phyloP scores from a whole-genome alignment of 495 filamentous ascomycete species.

The Lophium mytilinum region DNA sequence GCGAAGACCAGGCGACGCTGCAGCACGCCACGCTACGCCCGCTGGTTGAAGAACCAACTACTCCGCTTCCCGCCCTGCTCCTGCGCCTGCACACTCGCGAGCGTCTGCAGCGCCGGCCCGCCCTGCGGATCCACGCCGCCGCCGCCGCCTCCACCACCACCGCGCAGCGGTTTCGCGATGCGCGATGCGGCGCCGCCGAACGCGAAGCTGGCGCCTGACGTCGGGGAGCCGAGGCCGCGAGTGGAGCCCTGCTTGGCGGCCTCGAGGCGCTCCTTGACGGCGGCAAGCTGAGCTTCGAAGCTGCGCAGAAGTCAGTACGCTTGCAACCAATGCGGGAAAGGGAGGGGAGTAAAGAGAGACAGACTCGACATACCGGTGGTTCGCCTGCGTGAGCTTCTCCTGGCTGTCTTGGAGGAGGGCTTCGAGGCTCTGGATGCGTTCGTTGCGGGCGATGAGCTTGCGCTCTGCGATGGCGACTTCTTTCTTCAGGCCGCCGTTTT shows the following conservation, averaged over 20 bases:
- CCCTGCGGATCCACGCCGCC: neutral
- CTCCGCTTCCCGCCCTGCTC: conserved; percentile 24
- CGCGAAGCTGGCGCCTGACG: conserved; percentile 55
- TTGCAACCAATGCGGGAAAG: neutral
- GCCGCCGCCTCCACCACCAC: conserved; percentile 66
- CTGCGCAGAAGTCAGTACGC: conserved; percentile 38
- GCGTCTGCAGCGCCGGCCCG: conserved; percentile 17
- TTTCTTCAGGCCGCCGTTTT: conserved; percentile 94
- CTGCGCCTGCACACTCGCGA: conserved; percentile 27
- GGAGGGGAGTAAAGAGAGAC: conserved; percentile 4
- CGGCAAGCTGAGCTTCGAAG: conserved; percentile 93
- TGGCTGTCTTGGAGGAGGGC: conserved; percentile 89
- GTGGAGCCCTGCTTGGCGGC: conserved; percentile 86
- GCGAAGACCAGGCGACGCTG: no score
- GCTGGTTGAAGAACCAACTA: conserved; percentile 37
- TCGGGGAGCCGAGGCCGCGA: conserved; percentile 59
- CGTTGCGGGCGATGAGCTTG: conserved; percentile 91
- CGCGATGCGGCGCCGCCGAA: conserved; percentile 65
- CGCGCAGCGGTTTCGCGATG: conserved; percentile 94
- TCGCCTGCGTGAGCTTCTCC: conserved; percentile 91
- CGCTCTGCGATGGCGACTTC: conserved; percentile 97
- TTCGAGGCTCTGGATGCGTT: conserved; percentile 90
- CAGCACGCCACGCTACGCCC: conserved; percentile 11
- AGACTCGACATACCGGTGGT: conserved; percentile 67
- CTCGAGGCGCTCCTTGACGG: conserved; percentile 95